Percentiles rank a stretch among this genome's conserved stretches.
Conservation (phyloP, 2,329 filamentous ascomycete genomes). For the Gaeumannomyces sp. region DNA sequence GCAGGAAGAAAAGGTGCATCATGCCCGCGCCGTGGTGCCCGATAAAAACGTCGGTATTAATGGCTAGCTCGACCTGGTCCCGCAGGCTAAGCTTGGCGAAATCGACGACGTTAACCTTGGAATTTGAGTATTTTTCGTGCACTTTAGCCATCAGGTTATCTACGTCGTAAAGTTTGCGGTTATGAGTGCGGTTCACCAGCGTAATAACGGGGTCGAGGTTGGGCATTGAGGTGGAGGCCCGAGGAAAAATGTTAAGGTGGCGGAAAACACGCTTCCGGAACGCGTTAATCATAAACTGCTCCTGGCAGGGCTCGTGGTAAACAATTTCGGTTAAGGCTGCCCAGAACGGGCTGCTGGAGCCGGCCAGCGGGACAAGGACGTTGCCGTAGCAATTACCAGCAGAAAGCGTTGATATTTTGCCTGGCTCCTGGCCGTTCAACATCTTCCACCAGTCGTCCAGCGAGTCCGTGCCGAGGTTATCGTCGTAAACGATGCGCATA, state of each 20-base stretch:
- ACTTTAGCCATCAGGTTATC: conserved; percentile 14
- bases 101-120: conserved; percentile 16
- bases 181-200: conserved; percentile 18
- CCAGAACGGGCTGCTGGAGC: conserved; percentile 23
- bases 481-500: conserved; percentile 19
- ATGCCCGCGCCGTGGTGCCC: conserved; percentile 21
- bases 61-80: conserved; percentile 20
- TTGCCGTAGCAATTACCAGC: background rate
- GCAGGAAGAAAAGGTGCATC: conserved; percentile 21
- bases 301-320: conserved; percentile 13
- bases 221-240: background rate
- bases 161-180: conserved; percentile 16
- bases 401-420: background rate
- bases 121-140: conserved; percentile 14
- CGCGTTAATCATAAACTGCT: conserved; percentile 9
- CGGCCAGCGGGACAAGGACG: conserved; percentile 21
- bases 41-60: conserved; percentile 18
- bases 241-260: background rate
- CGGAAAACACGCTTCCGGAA: conserved; percentile 8
- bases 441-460: conserved; percentile 2
- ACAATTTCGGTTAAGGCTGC: conserved; percentile 10
- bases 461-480: conserved; percentile 4
- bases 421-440: background rate
- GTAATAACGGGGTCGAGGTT: conserved; percentile 15
- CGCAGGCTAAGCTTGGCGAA: conserved; percentile 17